phyloP scores from a whole-genome alignment of 176 grass and related monocot genomes.

The Lolium rigidum region DNA sequence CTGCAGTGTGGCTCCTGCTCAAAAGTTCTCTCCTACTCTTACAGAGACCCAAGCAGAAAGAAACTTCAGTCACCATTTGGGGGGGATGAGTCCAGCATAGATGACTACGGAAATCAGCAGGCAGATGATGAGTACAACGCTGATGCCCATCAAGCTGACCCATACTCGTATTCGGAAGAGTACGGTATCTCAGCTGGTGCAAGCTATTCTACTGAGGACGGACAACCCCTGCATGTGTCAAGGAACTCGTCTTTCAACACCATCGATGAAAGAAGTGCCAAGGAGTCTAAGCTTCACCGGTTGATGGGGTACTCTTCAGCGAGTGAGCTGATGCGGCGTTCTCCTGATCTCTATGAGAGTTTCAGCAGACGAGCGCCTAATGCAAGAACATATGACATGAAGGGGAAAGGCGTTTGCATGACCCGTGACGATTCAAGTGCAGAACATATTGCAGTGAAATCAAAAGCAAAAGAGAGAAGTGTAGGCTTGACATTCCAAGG shows the following conservation, averaged over 20 bases:
- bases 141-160: conserved; percentile 33
- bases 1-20: conserved; percentile 80
- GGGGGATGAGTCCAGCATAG: conserved; percentile 41
- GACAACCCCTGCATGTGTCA: conserved; percentile 56
- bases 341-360: conserved; percentile 53
- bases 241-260: conserved; percentile 78
- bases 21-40: conserved; percentile 70
- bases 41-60: conserved; percentile 50
- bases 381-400: conserved; percentile 3
- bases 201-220: conserved; percentile 61
- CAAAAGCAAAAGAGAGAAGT: conserved; percentile 36
- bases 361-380: conserved; percentile 32
- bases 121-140: not conserved
- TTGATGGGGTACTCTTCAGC: conserved; percentile 86
- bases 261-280: conserved; percentile 30
- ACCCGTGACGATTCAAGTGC: not conserved
- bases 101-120: conserved; percentile 41
- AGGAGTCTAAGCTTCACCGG: conserved; percentile 62
- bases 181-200: conserved; percentile 50
- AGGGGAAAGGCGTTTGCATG: conserved; percentile 49
- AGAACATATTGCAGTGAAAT: not conserved
- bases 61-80: conserved; percentile 45
- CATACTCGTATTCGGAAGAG: conserved; percentile 69
- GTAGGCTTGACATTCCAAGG: conserved; percentile 32
- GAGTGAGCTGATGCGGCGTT: conserved; percentile 45